Conservation (phyloP, 2,329 filamentous ascomycete genomes). For the Fusarium floridanum region DNA sequence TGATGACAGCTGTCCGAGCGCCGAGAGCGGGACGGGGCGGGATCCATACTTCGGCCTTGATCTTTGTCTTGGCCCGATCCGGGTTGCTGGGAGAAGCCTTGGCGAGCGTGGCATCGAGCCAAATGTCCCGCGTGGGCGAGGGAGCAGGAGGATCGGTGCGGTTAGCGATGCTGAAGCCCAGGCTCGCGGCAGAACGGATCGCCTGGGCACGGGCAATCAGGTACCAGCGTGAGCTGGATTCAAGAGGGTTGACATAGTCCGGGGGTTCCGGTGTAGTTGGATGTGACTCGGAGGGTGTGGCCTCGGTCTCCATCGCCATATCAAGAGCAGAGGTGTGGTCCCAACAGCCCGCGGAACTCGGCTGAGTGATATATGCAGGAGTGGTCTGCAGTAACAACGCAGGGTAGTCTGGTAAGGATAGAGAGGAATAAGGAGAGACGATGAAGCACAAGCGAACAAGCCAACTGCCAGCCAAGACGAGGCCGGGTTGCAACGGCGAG, state of each 20-base stretch:
- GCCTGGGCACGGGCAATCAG: constrained; percentile 58
- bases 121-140: constrained; percentile 54
- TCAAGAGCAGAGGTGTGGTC: constrained; percentile 28
- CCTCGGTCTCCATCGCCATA: constrained; percentile 45
- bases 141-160: constrained; percentile 57
- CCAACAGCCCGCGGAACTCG: constrained; percentile 22
- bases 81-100: constrained; percentile 52
- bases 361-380: constrained; percentile 18
- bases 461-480: constrained; percentile 31
- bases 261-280: constrained; percentile 50
- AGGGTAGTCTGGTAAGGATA: constrained; percentile 13
- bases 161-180: constrained; percentile 59
- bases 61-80: constrained; percentile 49
- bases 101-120: constrained; percentile 57
- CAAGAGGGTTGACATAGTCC: constrained; percentile 60
- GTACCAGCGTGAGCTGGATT: constrained; percentile 59
- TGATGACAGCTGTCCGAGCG: constrained; percentile 68
- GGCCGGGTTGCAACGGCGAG: constrained; percentile 31
- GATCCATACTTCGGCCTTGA: constrained; percentile 63
- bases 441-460: constrained; percentile 23
- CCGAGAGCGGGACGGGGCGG: constrained; percentile 51
- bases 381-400: constrained; percentile 2
- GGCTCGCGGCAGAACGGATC: constrained; percentile 58
- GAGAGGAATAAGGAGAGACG: constrained; percentile 14
- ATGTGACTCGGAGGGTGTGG: constrained; percentile 45